Conservation (phyloP, 2,329 filamentous ascomycete genomes). For the Xylaria sp. region DNA sequence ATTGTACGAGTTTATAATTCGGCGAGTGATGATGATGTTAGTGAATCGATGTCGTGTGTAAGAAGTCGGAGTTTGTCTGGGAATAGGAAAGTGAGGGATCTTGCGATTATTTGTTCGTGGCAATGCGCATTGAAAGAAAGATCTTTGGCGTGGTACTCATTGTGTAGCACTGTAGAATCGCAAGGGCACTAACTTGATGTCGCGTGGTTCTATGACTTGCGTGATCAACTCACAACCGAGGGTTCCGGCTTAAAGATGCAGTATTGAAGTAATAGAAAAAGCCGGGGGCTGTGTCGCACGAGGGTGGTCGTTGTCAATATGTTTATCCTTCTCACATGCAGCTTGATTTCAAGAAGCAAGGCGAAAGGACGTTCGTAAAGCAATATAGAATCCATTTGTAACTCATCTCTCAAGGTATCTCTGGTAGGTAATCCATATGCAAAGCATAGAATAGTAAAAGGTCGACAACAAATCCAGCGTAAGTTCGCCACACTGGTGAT, state of each 20-base stretch:
- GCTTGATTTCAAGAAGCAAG: neutral
- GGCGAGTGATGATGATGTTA: no score
- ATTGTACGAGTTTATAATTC: neutral
- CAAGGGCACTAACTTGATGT: no score
- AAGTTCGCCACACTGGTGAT: neutral
- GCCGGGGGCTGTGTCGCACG: neutral
- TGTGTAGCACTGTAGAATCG: no score
- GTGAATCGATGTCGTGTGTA: no score
- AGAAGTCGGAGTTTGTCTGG: no score
- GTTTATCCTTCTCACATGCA: neutral
- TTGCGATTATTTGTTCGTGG: no score
- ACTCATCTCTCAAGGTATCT: neutral
- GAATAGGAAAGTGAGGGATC: no score
- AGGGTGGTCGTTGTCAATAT: neutral
- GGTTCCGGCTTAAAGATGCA: no score
- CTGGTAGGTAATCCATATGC: slow-evolving; percentile 5
- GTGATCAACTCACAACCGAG: no score
- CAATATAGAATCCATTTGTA: neutral
- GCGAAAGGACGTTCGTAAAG: neutral
- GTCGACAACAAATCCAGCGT: neutral
- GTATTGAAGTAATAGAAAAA: neutral
- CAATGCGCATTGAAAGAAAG: no score
- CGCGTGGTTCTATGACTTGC: no score
- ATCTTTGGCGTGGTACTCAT: no score
- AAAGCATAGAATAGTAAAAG: neutral